phyloP scores from a whole-genome alignment of 2,329 filamentous ascomycete genomes.

The Samsoniella hepiali region DNA sequence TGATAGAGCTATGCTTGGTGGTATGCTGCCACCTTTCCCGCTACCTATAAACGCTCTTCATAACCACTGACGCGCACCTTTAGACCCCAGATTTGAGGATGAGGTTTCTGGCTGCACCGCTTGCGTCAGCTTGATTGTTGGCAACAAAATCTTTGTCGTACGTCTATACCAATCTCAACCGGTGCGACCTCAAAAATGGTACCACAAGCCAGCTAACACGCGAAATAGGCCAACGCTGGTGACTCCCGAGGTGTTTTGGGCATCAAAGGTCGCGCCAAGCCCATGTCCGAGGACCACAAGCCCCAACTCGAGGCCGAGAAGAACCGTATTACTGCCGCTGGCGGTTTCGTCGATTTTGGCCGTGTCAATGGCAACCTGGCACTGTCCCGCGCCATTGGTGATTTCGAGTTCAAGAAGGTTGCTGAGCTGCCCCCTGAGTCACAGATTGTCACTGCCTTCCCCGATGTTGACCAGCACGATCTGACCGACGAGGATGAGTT shows the following conservation, averaged over 20 bases:
- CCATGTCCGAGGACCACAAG: conserved; percentile 98
- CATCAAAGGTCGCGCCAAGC: conserved; percentile 95
- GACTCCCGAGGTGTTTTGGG: conserved; percentile 94
- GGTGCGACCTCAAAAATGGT: not conserved
- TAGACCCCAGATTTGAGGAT: conserved; percentile 95
- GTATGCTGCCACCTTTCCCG: conserved; percentile 48
- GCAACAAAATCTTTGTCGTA: conserved; percentile 93
- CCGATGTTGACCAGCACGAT: conserved; percentile 89
- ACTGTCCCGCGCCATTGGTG: conserved; percentile 92
- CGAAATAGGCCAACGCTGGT: conserved; percentile 81
- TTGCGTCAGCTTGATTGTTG: conserved; percentile 82
- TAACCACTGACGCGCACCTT: not conserved
- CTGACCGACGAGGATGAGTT: conserved; percentile 94
- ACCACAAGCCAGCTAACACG: conserved; percentile 17
- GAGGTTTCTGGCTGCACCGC: conserved; percentile 98
- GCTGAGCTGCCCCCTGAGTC: conserved; percentile 95
- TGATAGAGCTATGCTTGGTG: conserved; percentile 91
- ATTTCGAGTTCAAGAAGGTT: conserved; percentile 99
- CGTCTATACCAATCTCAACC: conserved; percentile 40
- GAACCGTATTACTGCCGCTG: conserved; percentile 89
- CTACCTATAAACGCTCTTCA: not conserved
- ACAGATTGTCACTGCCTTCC: conserved; percentile 96
- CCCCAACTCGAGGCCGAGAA: conserved; percentile 98
- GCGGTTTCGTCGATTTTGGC: conserved; percentile 97
- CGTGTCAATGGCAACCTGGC: conserved; percentile 98